Evolutionary conservation across 306 rosid genomes (phyloP), one percentile per base, ranked within the genome.

Genomic region (Trifolium dubium): DNA sequence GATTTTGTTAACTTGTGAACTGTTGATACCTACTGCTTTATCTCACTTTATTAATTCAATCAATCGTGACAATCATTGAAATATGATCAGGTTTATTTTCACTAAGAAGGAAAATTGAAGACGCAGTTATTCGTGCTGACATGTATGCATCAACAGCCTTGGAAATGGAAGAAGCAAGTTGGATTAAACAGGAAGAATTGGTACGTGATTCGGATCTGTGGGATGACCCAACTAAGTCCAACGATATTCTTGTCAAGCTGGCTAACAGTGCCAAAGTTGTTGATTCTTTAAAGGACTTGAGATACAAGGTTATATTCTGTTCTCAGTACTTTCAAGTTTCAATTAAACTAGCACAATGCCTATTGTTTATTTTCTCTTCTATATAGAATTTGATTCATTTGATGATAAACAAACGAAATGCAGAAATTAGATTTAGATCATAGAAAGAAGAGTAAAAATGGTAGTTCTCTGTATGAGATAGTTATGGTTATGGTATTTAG

Each of bases 71-170:
- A 4, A 64, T 43, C 60, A 50, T 75, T 82, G 14, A 61, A 41
- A 47, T 28, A 35, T 77, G 35, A 43, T 44, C 82, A 86, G 96
- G 98, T 71, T 73, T 89, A 58, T 92, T 86, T 85, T 88, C 96
- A 30, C 80, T 89, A 54, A 88, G 83, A 76, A 89, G 85, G 90
- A 89, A 89, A 83, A 86, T 89, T 58, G 96, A 88, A 71, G 96
- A 89, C 72, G 80, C 92, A 4, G 92, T 89, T 67, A 84, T 75
- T 51, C 92, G 98, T 12, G 98, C 96, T 50, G 96, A 92, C 76
- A 77, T 73, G 86, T 71, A 81, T 39, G 85, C 92, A 32, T 90
- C 89, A 18, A 19, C 80, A 49, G 96, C 93, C 35, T 87, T 92
- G 72, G 89, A 86, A 87, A 83, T 79, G 67, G 98, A 92, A 84